A percentile compares a stretch with the other conserved stretches of the same genome.
Evolutionary conservation across 2,329 filamentous ascomycete species (phyloP).

Genomic region (Pseudogymnoascus sp.): DNA sequence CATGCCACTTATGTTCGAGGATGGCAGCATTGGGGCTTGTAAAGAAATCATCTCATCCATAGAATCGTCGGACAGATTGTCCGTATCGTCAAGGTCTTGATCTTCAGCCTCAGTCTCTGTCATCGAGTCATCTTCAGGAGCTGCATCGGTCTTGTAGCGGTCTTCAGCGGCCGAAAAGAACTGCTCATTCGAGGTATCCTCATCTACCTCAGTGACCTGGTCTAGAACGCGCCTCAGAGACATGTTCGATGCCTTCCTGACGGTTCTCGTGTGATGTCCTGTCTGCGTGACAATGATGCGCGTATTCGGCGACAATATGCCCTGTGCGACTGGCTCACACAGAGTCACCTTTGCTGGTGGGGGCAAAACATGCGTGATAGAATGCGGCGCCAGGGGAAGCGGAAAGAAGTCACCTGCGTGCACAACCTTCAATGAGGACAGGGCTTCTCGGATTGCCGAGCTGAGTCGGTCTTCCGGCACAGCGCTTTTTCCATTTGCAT

Average conservation of each 20-base stretch:
- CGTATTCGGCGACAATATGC: conserved; percentile 66
- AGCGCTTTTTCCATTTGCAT: conserved; percentile 28
- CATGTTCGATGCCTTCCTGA: conserved; percentile 39
- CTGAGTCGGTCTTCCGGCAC: conserved; percentile 52
- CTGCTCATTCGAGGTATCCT: conserved; percentile 81
- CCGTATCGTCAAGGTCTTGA: conserved; percentile 56
- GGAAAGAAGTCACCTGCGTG: conserved; percentile 75
- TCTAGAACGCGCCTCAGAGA: conserved; percentile 48
- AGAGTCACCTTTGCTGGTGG: conserved; percentile 81
- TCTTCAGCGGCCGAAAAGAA: conserved; percentile 93
- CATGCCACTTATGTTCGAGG: conserved; percentile 70
- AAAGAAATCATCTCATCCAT: conserved; percentile 91
- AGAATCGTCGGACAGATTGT: conserved; percentile 81
- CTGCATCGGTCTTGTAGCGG: conserved; percentile 48
- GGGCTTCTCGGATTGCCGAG: conserved; percentile 63
- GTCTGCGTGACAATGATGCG: conserved; percentile 74
- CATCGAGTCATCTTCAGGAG: conserved; percentile 46
- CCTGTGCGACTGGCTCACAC: conserved; percentile 93
- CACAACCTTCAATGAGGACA: conserved; percentile 66
- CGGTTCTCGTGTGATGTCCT: conserved; percentile 47
- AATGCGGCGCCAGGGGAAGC: conserved; percentile 73
- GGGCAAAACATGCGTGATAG: conserved; percentile 76
- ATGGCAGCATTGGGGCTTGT: conserved; percentile 67
- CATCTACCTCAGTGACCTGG: conserved; percentile 55
- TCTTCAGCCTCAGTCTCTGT: conserved; percentile 57